phyloP scores from a whole-genome alignment of 2,329 filamentous ascomycete genomes.

The Penicillium paneum region DNA sequence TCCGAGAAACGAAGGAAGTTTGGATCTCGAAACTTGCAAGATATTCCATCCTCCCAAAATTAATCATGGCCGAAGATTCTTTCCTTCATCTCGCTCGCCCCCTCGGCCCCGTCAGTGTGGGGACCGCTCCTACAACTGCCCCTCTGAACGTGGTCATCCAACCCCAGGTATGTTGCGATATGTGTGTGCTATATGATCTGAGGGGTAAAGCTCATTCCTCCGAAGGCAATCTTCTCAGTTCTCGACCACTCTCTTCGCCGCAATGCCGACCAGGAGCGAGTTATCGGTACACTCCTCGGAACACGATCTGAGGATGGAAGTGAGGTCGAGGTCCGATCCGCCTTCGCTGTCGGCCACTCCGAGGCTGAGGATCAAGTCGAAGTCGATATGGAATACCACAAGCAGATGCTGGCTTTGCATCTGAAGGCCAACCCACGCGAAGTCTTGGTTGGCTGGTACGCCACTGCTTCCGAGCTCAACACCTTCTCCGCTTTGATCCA shows the following conservation, averaged over 20 bases:
- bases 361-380: constrained; percentile 98
- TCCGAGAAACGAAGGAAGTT: constrained; percentile 23
- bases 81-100: constrained; percentile 95
- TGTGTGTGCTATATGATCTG: constrained; percentile 1
- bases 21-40: constrained; percentile 15
- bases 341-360: constrained; percentile 97
- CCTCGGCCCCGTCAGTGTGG: constrained; percentile 74
- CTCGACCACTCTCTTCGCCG: constrained; percentile 90
- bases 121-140: constrained; percentile 79
- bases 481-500: constrained; percentile 98
- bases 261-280: constrained; percentile 86
- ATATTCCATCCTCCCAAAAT: constrained; percentile 29
- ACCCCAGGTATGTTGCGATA: constrained; percentile 68
- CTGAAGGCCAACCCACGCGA: constrained; percentile 93
- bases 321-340: constrained; percentile 92
- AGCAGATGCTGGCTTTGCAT: constrained; percentile 95
- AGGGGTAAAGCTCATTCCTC: constrained; percentile 15
- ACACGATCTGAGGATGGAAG: constrained; percentile 93
- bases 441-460: constrained; percentile 96
- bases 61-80: constrained; percentile 79
- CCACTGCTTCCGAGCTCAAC: constrained; percentile 93
- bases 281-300: constrained; percentile 93
- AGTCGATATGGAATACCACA: constrained; percentile 99
- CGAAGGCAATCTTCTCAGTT: constrained; percentile 61
- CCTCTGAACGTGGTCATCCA: constrained; percentile 93